A percentile compares a stretch with the other conserved stretches of the same genome.
Evolutionary conservation across 2,329 filamentous ascomycete genomes (phyloP).

Genomic region (Hymenotorrendiella dingleyae): DNA sequence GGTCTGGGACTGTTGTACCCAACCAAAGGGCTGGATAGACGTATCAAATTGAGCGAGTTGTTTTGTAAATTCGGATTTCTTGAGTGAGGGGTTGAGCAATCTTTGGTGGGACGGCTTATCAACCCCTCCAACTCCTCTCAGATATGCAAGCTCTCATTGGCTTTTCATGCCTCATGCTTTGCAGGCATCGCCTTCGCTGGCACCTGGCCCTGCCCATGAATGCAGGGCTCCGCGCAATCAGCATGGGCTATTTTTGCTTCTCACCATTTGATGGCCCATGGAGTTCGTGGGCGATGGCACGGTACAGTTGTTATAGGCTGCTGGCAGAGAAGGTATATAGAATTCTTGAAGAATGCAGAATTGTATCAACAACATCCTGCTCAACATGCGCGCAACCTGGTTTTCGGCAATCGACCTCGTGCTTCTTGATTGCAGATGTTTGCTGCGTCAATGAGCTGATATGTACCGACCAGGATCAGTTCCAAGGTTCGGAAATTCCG

Average conservation of each 20-base stretch:
- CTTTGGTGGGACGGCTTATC: conserved; percentile 13
- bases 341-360: conserved; percentile 8
- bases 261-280: conserved; percentile 2
- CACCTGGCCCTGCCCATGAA: conserved; percentile 13
- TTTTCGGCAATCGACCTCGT: no score
- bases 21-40: no score
- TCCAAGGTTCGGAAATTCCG: no score
- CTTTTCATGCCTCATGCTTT: conserved; percentile 9
- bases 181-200: conserved; percentile 8
- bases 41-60: no score
- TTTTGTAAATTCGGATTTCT: no score
- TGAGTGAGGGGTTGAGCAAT: not conserved
- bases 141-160: conserved; percentile 3
- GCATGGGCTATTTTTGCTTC: conserved; percentile 8
- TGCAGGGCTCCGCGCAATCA: conserved; percentile 18
- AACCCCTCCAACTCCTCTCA: conserved; percentile 6
- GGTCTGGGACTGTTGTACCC: no score
- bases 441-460: no score
- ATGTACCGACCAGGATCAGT: no score
- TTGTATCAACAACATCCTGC: no score
- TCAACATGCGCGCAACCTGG: no score
- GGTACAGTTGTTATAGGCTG: conserved; percentile 11
- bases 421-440: no score
- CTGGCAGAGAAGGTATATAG: conserved; percentile 15
- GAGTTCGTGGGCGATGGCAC: no score